Evolutionary conservation across 2,329 filamentous ascomycete genomes (phyloP).

Genomic region (Alternaria sp.): DNA sequence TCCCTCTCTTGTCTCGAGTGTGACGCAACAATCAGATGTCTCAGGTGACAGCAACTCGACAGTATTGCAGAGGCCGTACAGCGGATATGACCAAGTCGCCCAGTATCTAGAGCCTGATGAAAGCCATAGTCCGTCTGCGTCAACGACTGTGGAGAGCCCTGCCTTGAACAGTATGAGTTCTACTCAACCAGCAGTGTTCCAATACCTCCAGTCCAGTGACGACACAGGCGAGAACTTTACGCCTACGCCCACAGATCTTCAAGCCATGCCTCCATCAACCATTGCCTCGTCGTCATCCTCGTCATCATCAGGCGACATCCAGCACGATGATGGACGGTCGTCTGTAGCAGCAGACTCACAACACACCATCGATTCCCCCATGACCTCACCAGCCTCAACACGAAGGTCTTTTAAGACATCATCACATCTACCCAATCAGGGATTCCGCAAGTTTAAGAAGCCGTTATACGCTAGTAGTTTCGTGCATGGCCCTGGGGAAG

Average conservation of each 20-base stretch:
- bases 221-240: constrained; percentile 20
- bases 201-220: constrained; percentile 33
- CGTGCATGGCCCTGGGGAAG: constrained; percentile 35
- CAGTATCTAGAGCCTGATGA: constrained; percentile 34
- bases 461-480: constrained; percentile 47
- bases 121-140: constrained; percentile 21
- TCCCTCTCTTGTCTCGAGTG: constrained; percentile 53
- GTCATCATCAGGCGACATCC: constrained; percentile 28
- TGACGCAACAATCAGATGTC: constrained; percentile 52
- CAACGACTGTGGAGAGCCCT: constrained; percentile 20
- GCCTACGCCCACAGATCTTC: constrained; percentile 13
- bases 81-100: constrained; percentile 40
- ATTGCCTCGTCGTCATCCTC: constrained; percentile 36
- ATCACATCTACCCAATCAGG: constrained; percentile 21
- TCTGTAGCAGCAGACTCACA: constrained; percentile 36
- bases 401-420: constrained; percentile 23
- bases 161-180: constrained; percentile 30
- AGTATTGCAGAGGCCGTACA: constrained; percentile 55
- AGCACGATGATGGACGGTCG: constrained; percentile 29
- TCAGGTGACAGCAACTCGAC: constrained; percentile 59
- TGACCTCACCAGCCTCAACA: constrained; percentile 42
- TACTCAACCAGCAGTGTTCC: constrained; percentile 39
- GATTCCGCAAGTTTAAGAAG: constrained; percentile 33
- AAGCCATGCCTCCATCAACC: constrained; percentile 27
- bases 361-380: constrained; percentile 31